Conservation (phyloP, 2,329 filamentous ascomycete species). For the Albophoma yamanashiensis region DNA sequence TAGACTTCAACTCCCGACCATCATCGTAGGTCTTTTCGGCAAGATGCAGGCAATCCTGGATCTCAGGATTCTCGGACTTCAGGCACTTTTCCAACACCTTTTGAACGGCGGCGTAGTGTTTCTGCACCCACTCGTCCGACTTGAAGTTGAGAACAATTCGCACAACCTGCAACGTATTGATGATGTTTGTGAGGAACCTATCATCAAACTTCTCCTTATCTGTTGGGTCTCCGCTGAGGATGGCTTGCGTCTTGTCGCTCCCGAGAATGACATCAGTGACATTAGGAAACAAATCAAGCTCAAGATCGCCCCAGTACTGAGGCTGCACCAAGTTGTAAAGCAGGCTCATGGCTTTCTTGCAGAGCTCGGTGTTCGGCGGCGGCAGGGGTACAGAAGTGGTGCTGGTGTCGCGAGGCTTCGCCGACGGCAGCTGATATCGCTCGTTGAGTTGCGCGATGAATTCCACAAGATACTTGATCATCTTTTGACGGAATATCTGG, state of each 20-base stretch:
- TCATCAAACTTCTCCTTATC: slow-evolving; percentile 69
- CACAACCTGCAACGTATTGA: slow-evolving; percentile 89
- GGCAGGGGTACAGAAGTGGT: slow-evolving; percentile 34
- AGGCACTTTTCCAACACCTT: slow-evolving; percentile 84
- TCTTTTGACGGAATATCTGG: slow-evolving; percentile 56
- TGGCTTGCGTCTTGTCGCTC: slow-evolving; percentile 61
- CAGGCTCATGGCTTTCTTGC: slow-evolving; percentile 73
- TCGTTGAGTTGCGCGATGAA: slow-evolving; percentile 89
- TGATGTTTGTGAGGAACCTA: slow-evolving; percentile 74
- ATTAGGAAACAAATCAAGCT: slow-evolving; percentile 84
- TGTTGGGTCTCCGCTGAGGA: slow-evolving; percentile 46
- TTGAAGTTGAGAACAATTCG: slow-evolving; percentile 84
- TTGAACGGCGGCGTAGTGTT: slow-evolving; percentile 66
- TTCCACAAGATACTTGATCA: slow-evolving; percentile 90
- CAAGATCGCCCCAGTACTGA: slow-evolving; percentile 83
- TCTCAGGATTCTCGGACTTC: slow-evolving; percentile 78
- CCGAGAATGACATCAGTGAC: slow-evolving; percentile 78
- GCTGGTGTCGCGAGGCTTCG: slow-evolving; percentile 48
- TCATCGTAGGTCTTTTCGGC: slow-evolving; percentile 60
- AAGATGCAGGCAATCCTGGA: slow-evolving; percentile 84
- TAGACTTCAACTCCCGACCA: slow-evolving; percentile 60
- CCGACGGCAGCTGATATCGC: slow-evolving; percentile 66
- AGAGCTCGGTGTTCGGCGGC: slow-evolving; percentile 60
- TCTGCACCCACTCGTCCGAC: slow-evolving; percentile 80
- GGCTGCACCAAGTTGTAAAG: slow-evolving; percentile 78